Evolutionary conservation across 805 yeast species (phyloP), one percentile per base, ranked within the genome.

Genomic region (Saccharomycodes ludwigii): DNA sequence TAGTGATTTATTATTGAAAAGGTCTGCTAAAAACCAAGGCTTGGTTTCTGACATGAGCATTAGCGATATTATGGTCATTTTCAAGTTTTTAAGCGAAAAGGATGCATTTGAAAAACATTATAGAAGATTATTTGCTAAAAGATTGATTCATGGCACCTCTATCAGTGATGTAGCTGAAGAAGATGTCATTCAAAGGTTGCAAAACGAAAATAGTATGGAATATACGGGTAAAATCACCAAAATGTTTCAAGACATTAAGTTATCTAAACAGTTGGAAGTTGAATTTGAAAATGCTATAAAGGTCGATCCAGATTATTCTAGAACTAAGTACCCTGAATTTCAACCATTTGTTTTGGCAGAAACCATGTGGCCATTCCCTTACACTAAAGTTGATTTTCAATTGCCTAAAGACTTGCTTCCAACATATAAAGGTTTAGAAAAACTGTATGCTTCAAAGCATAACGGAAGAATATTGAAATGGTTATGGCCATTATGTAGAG

Each of bases 21-120:
- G 77, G 50, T 69, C 74, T n/a, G 67, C 73, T 29, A 78, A 77
- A 49, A 80, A 74, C 36, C 59, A 69, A 1, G 86, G 78, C 40
- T 63, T 69, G 11, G 60, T 69, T n/a, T 60, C 64, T 37, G 88
- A 78, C 48, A 73, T 86, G 76, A 73, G 74, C 32, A 73, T 80
- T 29, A 86, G 80, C 43, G 91, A 86, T 47, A 70, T 91, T 45
- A 82, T 88, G 81, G 71, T 76, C 11, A 66, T 91, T 18, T 83
- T 91, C 65, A 77, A 76, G 48, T 88, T 81, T 51, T 68, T 93
- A 36, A 85, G 82, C 27, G 97, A 91, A 53, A 86, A 85, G 54
- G 97, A 93, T 61, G 82, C 91, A 25, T 93, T 91, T 58, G 97
- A 91, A 59, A 79, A 77, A 39, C 80, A 82, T 61, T 91, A 91